Percentiles rank a stretch among this genome's conserved stretches.
Conservation (phyloP, 1,284 basidiomycete species). For the Trametes hirsuta region DNA sequence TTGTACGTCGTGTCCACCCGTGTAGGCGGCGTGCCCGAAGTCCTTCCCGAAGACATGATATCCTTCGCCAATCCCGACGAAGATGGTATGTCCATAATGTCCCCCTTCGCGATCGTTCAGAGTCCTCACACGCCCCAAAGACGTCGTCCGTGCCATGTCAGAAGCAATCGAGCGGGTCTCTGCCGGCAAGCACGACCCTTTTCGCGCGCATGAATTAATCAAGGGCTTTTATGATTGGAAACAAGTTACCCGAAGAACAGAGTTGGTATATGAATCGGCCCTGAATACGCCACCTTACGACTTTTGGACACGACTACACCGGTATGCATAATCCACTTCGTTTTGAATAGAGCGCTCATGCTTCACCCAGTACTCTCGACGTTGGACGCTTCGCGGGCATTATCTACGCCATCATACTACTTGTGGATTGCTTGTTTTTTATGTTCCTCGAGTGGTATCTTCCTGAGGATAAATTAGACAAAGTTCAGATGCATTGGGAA, state of each 20-base stretch:
- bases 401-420: constrained; percentile 79
- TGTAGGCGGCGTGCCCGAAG: constrained; percentile 96
- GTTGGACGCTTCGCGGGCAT: constrained; percentile 75
- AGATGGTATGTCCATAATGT: constrained; percentile 48
- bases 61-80: constrained; percentile 93
- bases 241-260: constrained; percentile 80
- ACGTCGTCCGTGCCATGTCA: constrained; percentile 83
- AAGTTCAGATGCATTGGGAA: constrained; percentile 55
- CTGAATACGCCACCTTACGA: constrained; percentile 62
- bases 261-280: constrained; percentile 80
- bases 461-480: constrained; percentile 71
- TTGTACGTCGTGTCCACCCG: constrained; percentile 93
- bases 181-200: constrained; percentile 75
- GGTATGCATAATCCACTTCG: constrained; percentile 46
- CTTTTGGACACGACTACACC: constrained; percentile 70
- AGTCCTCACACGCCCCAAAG: constrained; percentile 43
- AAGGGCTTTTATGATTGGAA: constrained; percentile 89
- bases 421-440: constrained; percentile 83
- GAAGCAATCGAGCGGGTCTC: constrained; percentile 79
- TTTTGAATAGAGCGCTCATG: background rate
- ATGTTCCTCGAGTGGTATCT: constrained; percentile 76
- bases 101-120: background rate
- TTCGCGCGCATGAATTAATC: constrained; percentile 78
- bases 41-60: constrained; percentile 92
- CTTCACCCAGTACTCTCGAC: constrained; percentile 58